Conservation (phyloP, 2,329 filamentous ascomycete genomes). For the Torrubiellomyces zombiae region DNA sequence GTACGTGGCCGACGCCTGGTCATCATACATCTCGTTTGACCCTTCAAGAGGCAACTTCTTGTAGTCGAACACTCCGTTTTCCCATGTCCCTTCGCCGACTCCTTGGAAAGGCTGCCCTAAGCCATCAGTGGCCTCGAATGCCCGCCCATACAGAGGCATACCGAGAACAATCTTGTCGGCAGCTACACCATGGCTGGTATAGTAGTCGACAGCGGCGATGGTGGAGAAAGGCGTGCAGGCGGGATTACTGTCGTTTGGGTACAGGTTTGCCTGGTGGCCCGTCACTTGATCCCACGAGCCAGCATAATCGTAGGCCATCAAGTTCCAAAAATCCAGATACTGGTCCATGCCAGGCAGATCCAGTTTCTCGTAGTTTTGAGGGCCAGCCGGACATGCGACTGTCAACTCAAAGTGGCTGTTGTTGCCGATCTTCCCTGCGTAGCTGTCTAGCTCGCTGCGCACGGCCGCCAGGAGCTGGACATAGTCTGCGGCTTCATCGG, state of each 20-base stretch:
- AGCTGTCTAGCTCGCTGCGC: constrained; percentile 40
- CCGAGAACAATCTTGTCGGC: constrained; percentile 67
- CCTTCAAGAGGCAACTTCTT: constrained; percentile 62
- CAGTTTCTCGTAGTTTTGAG: constrained; percentile 44
- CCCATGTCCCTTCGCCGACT: constrained; percentile 67
- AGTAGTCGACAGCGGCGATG: constrained; percentile 50
- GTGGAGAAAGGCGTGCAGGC: constrained; percentile 64
- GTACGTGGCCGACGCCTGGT: constrained; percentile 52
- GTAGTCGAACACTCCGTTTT: constrained; percentile 75
- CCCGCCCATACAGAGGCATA: constrained; percentile 82
- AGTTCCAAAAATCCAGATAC: constrained; percentile 57
- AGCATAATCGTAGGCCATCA: constrained; percentile 82
- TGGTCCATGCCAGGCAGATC: constrained; percentile 47
- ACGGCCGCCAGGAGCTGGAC: constrained; percentile 41
- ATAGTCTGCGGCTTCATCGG: constrained; percentile 37
- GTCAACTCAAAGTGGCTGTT: constrained; percentile 45
- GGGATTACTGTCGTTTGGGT: constrained; percentile 38
- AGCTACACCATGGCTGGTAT: constrained; percentile 46
- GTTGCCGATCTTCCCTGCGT: constrained; percentile 25
- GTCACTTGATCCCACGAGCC: constrained; percentile 60
- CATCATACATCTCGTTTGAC: constrained; percentile 47
- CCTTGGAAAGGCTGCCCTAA: constrained; percentile 53
- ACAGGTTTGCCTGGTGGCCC: constrained; percentile 73
- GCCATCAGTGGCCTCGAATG: constrained; percentile 65
- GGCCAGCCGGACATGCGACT: constrained; percentile 45